Percentiles rank a stretch among this genome's conserved stretches.
phyloP scores from a whole-genome alignment of 2,329 filamentous ascomycete species.

The Ceratocystiopsis sp. region DNA sequence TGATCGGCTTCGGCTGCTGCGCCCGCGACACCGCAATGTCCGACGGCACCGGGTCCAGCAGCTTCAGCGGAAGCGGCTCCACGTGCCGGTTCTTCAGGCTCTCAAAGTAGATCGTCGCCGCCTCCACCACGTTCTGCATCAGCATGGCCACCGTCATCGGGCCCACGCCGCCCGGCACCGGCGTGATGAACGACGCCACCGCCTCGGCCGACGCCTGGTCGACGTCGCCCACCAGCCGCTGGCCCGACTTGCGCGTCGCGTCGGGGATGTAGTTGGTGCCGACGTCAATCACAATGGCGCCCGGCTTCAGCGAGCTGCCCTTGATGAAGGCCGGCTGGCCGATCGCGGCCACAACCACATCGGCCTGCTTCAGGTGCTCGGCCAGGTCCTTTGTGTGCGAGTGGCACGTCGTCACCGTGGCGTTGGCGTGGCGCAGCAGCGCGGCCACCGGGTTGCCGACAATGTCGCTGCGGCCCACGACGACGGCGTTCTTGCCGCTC shows the following conservation, averaged over 20 bases:
- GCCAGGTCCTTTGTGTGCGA: conserved; percentile 64
- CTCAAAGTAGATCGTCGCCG: conserved; percentile 67
- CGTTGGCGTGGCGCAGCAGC: conserved; percentile 84
- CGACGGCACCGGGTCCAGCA: conserved; percentile 71
- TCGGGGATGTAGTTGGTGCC: conserved; percentile 94
- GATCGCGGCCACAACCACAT: conserved; percentile 84
- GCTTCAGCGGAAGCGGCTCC: conserved; percentile 65
- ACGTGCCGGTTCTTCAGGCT: conserved; percentile 66
- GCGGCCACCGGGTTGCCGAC: conserved; percentile 96
- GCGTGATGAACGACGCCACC: conserved; percentile 85
- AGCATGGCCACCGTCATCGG: conserved; percentile 99
- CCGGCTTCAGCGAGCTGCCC: conserved; percentile 89
- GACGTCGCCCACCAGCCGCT: conserved; percentile 86
- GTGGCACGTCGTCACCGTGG: conserved; percentile 92
- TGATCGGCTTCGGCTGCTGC: conserved; percentile 86
- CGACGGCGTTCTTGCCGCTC: conserved; percentile 82
- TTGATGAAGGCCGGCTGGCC: conserved; percentile 77
- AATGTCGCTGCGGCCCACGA: conserved; percentile 89
- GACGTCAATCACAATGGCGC: conserved; percentile 91
- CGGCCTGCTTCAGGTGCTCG: conserved; percentile 62
- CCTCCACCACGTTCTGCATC: conserved; percentile 83
- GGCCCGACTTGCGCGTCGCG: conserved; percentile 74
- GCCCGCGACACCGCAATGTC: conserved; percentile 84
- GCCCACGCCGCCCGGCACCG: conserved; percentile 89
- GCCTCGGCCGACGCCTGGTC: conserved; percentile 73